phyloP scores from a whole-genome alignment of 148 eudicot species.

The Salicornia ramosissima region DNA sequence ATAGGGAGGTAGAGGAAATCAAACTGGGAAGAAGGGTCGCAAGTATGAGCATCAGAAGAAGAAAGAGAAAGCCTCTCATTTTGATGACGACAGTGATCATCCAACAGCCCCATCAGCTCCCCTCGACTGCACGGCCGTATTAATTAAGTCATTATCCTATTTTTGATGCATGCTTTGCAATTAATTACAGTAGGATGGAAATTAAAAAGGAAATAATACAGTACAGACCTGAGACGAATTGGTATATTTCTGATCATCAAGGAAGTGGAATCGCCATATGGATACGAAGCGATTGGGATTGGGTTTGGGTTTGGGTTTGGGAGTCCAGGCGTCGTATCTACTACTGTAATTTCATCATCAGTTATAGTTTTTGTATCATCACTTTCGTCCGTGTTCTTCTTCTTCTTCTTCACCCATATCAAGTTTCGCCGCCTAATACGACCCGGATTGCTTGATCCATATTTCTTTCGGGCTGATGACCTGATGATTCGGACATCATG shows the following conservation, averaged over 20 bases:
- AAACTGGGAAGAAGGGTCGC: conserved; percentile 10
- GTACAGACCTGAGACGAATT: not conserved
- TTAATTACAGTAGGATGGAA: not conserved
- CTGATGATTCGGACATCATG: not conserved
- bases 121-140: conserved; percentile 6
- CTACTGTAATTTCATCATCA: not conserved
- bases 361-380: not conserved
- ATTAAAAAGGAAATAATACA: not conserved
- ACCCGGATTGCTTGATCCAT: too few species aligned
- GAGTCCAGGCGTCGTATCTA: too few species aligned
- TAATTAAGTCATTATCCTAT: too few species aligned
- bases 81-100: conserved; percentile 10
- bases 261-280: conserved; percentile 3
- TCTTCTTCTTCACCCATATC: too few species aligned
- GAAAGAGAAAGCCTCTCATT: not conserved
- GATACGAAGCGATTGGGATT: not conserved
- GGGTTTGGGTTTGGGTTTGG: too few species aligned
- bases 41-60: not conserved
- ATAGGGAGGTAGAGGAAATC: conserved; percentile 30
- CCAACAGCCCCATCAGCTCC: conserved; percentile 14
- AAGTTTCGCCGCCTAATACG: too few species aligned
- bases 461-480: too few species aligned
- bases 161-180: too few species aligned
- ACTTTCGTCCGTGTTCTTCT: too few species aligned
- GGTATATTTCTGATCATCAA: conserved; percentile 16